Evolutionary conservation across 148 eudicot genomes (phyloP), one percentile per base, ranked within the genome.

Genomic region (Spergularia marina): DNA sequence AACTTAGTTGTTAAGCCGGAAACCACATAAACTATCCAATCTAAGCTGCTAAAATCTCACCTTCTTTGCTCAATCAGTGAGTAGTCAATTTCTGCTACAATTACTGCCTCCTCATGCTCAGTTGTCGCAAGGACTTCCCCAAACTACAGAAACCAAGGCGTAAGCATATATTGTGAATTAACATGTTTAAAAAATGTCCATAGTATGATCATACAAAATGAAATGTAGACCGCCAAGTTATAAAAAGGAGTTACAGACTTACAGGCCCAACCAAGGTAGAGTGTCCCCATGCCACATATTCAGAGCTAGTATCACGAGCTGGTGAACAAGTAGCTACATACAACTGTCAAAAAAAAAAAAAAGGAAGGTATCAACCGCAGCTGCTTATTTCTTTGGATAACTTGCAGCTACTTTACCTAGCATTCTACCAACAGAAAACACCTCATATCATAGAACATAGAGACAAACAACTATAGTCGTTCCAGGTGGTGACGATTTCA

Each of bases 181-280:
- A 14, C 53, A 55, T 75, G 30, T 44, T 65, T 56, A 34, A 2
- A 25, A 59, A 40, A 18, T 9, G 20, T 25, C 76, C 47, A 12
- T 17, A 67, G 14, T 23, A 18, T 20, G 66, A 68, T 49, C 18
- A 21, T 41, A 15, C 51, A 36, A 55, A 9, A 25, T 3, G 1
- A 70, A n/a, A 36, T 52, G 20, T 66, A 10, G 18, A 18, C 10
- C 4, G 72, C 34, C 16, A 55, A 18, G 69, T 53, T 12, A 20
- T 15, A 7, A 5, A 72, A 52, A 18, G 10, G 25, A 23, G 53
- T 53, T 1, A 21, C 44, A 61, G 1, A 78, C 84, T 82, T 83
- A 90, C 91, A 57, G 90, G 89, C 69, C 88, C 89, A 81, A 86
- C 88, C 66, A 90, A 79, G 51, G 88, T 88, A 62, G 91, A 88